A percentile compares a stretch with the other conserved stretches of the same genome.
Evolutionary conservation across 768 basidiomycete species (phyloP).

Genomic region (Suillus tomentosus): DNA sequence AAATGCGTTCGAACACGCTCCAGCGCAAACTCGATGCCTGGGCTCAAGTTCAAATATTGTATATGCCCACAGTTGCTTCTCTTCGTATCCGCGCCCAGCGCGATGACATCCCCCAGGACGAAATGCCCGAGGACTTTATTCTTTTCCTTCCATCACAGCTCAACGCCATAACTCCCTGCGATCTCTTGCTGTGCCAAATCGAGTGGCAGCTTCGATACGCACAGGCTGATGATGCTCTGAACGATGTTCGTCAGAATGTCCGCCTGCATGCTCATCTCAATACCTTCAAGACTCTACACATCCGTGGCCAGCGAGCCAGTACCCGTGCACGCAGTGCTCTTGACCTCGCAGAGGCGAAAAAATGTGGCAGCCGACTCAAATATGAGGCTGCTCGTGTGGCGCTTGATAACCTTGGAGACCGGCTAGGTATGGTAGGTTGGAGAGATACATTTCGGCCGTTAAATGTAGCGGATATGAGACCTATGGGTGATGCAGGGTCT

Average conservation of each 20-base stretch:
- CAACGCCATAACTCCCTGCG: neutral
- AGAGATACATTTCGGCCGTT: neutral
- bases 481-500: neutral
- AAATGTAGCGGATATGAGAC: neutral
- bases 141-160: neutral
- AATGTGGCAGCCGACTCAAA: neutral
- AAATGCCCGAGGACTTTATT: neutral
- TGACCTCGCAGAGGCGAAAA: neutral
- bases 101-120: neutral
- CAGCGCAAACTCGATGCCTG: neutral
- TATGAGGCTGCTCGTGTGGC: neutral
- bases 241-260: neutral
- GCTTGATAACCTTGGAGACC: neutral
- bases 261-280: neutral
- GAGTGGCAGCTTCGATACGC: neutral
- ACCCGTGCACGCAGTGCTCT: neutral
- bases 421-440: neutral
- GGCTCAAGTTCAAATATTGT: neutral
- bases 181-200: neutral
- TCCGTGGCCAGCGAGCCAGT: neutral
- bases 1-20: neutral
- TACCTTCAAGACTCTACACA: neutral
- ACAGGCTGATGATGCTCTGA: neutral
- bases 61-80: neutral
- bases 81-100: neutral